Base-by-base conservation (phyloP, 305 asterid species). In the Rubia peregrina region DNA sequence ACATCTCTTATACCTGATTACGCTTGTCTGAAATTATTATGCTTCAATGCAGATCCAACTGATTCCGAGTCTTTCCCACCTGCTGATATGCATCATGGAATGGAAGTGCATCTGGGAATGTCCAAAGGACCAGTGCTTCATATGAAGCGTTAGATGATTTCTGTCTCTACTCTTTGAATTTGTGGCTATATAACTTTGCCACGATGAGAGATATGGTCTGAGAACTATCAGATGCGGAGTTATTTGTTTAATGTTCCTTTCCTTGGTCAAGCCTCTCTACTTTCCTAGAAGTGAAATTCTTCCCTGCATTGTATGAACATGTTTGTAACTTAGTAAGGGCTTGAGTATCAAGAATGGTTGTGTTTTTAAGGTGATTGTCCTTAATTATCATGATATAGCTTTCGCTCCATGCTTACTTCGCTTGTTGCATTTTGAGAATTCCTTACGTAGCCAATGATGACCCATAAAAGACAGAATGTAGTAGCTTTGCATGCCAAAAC, bases 91-190 rank as follows among this genome's bases (percentile, higher is more conserved):
- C 97, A 93, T 80, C 92, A 93, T 48, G 97, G 87, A 59, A 88
- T 93, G 98, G 98, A 93, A 88, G 96, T 90, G 73, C 94, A 90
- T 41, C 91, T 86, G 19, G 93, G 96, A 68, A 79, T 90, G 76
- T 89, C 98, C 9, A 86, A 78, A 70, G 98, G 97, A 74, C 97
- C 98, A 41, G 83, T 91, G 87, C 78, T 93, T 93, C 93, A 81
- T 83, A 73, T 90, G 86, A 92, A 78, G 66, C 79, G 63, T 62
- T 69, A 70, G 53, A 24, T 61, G 57, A 44, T 44, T 33, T 26
- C 55, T 71, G 42, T 33, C 24, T 36, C 40, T 12, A 26, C 7
- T 72, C 6, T 5, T 42, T 48, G 24, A 41, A 60, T 22, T 42
- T 57, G 61, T 62, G 26, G 40, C 0, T 36, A 36, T 36, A 36